Evolutionary conservation across 371 early-diverging fungal genomes (phyloP), one percentile per base, ranked within the genome.

Genomic region (Mortierella sp.): DNA sequence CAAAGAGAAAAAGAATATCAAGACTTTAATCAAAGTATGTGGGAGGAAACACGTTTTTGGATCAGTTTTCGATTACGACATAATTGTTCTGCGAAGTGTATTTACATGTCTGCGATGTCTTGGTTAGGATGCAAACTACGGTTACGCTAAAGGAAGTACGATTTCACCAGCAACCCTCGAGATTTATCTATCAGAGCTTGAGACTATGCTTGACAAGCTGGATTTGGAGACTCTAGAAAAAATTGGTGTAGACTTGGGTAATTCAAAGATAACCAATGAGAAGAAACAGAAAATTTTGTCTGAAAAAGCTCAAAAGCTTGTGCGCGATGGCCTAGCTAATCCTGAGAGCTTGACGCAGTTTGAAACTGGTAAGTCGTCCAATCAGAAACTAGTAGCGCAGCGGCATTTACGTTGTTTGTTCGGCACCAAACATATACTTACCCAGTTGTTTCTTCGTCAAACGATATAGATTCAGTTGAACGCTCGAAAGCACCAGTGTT

Each of bases 1-100:
- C 84, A 96, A 95, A 88, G 96, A 96, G 77, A 95, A 96, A 89
- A 97, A 96, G 88, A 90, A 86, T 52, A 90, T 98, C 80, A 93
- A 94, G 87, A 83, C 88, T 13, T 64, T 94, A 48, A 83, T 96
- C 80, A 91, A 94, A 83, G 84, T 82, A 72, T 36, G 40, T 36
- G 11, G 16, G 15, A 40, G 15, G 40, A 52, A 6, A 11, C 19
- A 22, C 8, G 19, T n/a, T n/a, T n/a, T 8, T 52, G 58, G 21
- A 58, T 33, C 36, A 58, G 15, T 36, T 36, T 36, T 36, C 36
- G 6, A 36, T 36, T 6, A 36, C 36, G 36, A 36, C 36, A 0
- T 36, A 3, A 36, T 36, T 36, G 36, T 6, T 36, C 55, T 55
- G 21, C 21, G 28, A 21, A 19, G 16, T 38, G 33, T 38, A 59